phyloP scores from a whole-genome alignment of 768 basidiomycete species.

The Multifurca ochricompacta region DNA sequence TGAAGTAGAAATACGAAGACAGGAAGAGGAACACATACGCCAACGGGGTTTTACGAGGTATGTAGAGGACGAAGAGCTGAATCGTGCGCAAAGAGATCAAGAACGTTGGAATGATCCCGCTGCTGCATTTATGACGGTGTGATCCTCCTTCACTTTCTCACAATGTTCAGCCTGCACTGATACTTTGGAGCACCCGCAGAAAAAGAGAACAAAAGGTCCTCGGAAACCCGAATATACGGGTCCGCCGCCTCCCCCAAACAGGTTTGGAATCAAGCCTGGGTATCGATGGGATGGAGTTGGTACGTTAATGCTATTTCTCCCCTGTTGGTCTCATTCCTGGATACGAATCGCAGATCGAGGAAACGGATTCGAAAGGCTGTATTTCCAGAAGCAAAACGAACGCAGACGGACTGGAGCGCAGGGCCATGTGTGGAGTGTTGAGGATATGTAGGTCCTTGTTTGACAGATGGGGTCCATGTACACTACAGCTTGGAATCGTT shows the following conservation, averaged over 20 bases:
- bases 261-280: constrained; percentile 91
- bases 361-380: constrained; percentile 91
- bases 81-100: constrained; percentile 72
- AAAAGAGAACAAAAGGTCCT: constrained; percentile 67
- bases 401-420: constrained; percentile 61
- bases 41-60: constrained; percentile 63
- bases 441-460: constrained; percentile 67
- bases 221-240: constrained; percentile 80
- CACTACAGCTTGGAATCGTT: neutral
- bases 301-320: constrained; percentile 30
- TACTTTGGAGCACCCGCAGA: constrained; percentile 35
- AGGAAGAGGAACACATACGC: constrained; percentile 62
- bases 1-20: constrained; percentile 58
- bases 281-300: constrained; percentile 99
- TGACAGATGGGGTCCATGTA: neutral
- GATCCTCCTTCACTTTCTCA: constrained; percentile 23
- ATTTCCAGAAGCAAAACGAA: constrained; percentile 79
- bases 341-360: constrained; percentile 55
- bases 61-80: constrained; percentile 79
- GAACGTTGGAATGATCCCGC: constrained; percentile 98
- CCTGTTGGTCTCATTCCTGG: neutral
- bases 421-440: constrained; percentile 80
- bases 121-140: constrained; percentile 82
- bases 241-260: constrained; percentile 86
- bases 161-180: neutral